Base-by-base conservation (phyloP, 495 filamentous ascomycete genomes). In the Podospora fimiseda region DNA sequence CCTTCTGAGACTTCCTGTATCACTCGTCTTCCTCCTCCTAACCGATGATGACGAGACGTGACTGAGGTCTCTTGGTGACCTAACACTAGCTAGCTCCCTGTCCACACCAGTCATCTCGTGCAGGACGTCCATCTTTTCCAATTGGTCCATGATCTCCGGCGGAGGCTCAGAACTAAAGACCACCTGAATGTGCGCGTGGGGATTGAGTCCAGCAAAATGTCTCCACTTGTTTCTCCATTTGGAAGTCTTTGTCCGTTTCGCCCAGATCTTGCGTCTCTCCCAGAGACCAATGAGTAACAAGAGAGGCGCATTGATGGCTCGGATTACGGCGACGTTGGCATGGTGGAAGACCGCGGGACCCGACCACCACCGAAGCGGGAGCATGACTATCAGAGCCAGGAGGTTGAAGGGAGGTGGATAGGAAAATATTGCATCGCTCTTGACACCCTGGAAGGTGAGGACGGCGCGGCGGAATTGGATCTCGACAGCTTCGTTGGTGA, bases 321-420 rank as follows among this genome's bases (percentile, higher is more conserved):
- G 73, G 16, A 84, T 74, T 14, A 70, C 62, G 23, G 74, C 71
- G 20, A 85, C 77, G 55, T 85, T 84, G 60, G 82, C 67, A 53
- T 78, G 79, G 66, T 85, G 82, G 51, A 84, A 84, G 64, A 73
- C 77, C 37, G 75, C 70, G 0, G 79, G 75, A 0, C 73, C 67
- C 44, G 82, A 59, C 1, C 80, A 24, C 48, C 78, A 71, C 54
- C 81, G 83, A 20, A 85, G 67, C 6, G 82, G 82, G 5, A 82
- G 69, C 47, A 84, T 64, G 24, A 80, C 58, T 23, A 76, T 18
- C 15, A 85, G 63, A 13, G 82, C 82, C 40, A 84, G 55, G 41
- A 86, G 68, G 60, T 86, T 86, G 69, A 83, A 80, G 2, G 82
- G 82, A 1, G 82, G 80, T 33, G 75, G 73, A 59, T 84, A 86